phyloP scores from a whole-genome alignment of 306 rosid species.

The Gillenia trifoliata region DNA sequence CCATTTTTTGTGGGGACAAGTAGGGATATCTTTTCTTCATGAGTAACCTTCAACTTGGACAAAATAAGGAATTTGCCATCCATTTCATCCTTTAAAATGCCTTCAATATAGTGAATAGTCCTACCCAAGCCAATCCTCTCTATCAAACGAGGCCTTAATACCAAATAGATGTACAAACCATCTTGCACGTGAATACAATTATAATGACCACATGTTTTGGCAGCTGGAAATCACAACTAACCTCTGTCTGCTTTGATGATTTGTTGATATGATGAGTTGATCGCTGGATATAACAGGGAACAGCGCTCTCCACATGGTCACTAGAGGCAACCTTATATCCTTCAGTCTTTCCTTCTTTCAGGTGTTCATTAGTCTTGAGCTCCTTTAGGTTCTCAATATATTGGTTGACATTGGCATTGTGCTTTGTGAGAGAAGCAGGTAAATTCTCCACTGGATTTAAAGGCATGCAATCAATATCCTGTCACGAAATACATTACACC shows the following conservation, averaged over 20 bases:
- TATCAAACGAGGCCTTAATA: no score
- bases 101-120: no score
- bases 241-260: slow-evolving; percentile 47
- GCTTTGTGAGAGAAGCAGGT: slow-evolving; percentile 59
- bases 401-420: slow-evolving; percentile 29
- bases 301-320: slow-evolving; percentile 37
- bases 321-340: slow-evolving; percentile 33
- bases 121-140: no score
- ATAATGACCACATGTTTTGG: neutral
- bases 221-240: slow-evolving; percentile 29
- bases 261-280: slow-evolving; percentile 40
- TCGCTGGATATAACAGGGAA: slow-evolving; percentile 30
- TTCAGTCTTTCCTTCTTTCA: slow-evolving; percentile 42
- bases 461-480: slow-evolving; percentile 99
- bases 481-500: slow-evolving; percentile 29
- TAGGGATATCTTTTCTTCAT: no score
- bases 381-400: slow-evolving; percentile 43
- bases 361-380: slow-evolving; percentile 43
- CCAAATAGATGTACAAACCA: slow-evolving; percentile 2
- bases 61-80: no score
- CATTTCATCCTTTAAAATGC: no score
- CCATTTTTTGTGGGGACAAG: no score
- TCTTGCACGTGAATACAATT: neutral
- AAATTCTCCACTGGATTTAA: slow-evolving; percentile 66
- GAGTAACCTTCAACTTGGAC: no score